Conservation (phyloP, 2,329 filamentous ascomycete species). For the Diaporthe longicolla region DNA sequence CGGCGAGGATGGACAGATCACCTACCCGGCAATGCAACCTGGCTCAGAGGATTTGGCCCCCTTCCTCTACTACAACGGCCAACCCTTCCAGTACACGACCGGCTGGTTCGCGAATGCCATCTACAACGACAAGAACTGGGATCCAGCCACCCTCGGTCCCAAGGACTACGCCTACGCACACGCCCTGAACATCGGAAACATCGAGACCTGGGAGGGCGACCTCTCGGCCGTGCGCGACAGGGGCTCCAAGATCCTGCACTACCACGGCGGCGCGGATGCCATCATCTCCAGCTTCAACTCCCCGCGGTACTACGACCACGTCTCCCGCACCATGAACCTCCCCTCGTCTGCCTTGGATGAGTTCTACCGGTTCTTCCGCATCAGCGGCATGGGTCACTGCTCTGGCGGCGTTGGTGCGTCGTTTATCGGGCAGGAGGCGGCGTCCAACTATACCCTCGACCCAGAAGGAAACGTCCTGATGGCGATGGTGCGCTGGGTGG, state of each 20-base stretch:
- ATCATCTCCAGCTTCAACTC: conserved; percentile 61
- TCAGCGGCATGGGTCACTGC: conserved; percentile 68
- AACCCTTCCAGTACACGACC: conserved; percentile 57
- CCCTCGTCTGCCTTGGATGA: conserved; percentile 53
- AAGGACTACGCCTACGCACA: conserved; percentile 52
- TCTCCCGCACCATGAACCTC: conserved; percentile 58
- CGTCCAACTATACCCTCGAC: conserved; percentile 48
- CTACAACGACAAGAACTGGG: conserved; percentile 60
- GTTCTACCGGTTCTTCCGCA: conserved; percentile 66
- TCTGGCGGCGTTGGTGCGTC: conserved; percentile 58
- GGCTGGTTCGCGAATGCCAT: conserved; percentile 66
- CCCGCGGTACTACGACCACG: conserved; percentile 63
- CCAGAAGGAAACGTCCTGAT: conserved; percentile 59
- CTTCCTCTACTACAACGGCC: conserved; percentile 56
- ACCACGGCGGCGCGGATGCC: conserved; percentile 59
- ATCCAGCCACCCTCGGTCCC: conserved; percentile 54
- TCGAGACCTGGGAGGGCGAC: conserved; percentile 52
- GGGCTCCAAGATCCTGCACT: conserved; percentile 62
- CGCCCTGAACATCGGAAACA: conserved; percentile 45
- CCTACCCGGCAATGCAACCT: conserved; percentile 65
- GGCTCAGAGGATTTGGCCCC: conserved; percentile 59
- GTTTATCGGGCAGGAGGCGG: conserved; percentile 48
- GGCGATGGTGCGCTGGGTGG: conserved; percentile 63
- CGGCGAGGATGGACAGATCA: conserved; percentile 58
- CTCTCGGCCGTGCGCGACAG: conserved; percentile 52